These are phyloP conservation scores for Sphaerobolus stellatus DNA, from an alignment of 1,284 basidiomycete species.

Conservation along the genomic window DNA sequence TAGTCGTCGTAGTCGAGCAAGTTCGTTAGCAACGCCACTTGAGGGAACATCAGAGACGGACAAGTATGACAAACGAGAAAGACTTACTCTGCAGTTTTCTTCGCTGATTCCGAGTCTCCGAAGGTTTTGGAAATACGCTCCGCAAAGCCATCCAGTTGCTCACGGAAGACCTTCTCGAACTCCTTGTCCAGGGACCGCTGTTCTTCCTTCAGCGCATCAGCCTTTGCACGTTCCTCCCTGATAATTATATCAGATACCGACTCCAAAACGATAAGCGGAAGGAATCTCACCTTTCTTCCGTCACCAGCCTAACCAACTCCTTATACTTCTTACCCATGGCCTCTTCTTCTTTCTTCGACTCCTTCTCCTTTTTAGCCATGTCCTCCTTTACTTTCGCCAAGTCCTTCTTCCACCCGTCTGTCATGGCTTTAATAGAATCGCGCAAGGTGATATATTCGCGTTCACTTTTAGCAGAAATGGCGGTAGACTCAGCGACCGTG, in stretches of 20 bases:
- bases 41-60: neutral
- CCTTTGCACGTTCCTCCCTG: slow-evolving; percentile 38
- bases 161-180: slow-evolving; percentile 35
- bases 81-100: slow-evolving; percentile 60
- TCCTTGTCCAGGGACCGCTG: slow-evolving; percentile 43
- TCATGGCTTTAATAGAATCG: slow-evolving; percentile 68
- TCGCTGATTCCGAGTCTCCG: slow-evolving; percentile 54
- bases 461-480: slow-evolving; percentile 74
- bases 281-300: slow-evolving; percentile 48
- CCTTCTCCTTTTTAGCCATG: slow-evolving; percentile 68
- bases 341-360: slow-evolving; percentile 61
- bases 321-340: slow-evolving; percentile 63
- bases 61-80: neutral
- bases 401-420: slow-evolving; percentile 68
- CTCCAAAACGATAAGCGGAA: neutral
- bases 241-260: neutral
- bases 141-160: slow-evolving; percentile 40
- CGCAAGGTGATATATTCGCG: slow-evolving; percentile 75
- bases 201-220: slow-evolving; percentile 42
- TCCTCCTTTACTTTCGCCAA: slow-evolving; percentile 64
- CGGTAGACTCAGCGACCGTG: slow-evolving; percentile 65
- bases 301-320: slow-evolving; percentile 40
- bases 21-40: slow-evolving; percentile 58
- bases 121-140: slow-evolving; percentile 54
- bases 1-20: slow-evolving; percentile 63